A percentile compares a stretch with the other conserved stretches of the same genome.
phyloP scores from a whole-genome alignment of 1,284 basidiomycete species.

The Apiotrichum porosum region DNA sequence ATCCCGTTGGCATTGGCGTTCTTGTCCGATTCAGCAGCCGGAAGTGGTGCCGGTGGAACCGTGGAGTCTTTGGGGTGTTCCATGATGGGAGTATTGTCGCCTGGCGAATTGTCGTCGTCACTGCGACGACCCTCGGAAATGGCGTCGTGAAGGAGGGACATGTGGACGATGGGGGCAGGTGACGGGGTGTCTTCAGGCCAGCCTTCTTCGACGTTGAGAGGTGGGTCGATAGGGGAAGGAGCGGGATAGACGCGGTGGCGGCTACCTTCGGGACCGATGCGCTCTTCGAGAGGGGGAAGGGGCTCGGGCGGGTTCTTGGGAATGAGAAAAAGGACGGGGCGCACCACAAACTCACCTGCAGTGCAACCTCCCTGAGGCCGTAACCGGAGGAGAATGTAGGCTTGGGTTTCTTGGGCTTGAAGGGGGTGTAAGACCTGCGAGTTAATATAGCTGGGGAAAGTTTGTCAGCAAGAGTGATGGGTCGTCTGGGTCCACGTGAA shows the following conservation, averaged over 20 bases:
- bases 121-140: not conserved
- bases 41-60: not conserved
- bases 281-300: conserved; percentile 23
- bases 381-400: conserved; percentile 26
- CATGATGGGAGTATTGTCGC: no score
- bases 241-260: conserved; percentile 35
- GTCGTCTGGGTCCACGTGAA: no score
- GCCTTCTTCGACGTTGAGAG: conserved; percentile 27
- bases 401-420: not conserved
- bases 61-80: no score
- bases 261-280: conserved; percentile 15
- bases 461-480: no score
- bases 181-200: conserved; percentile 20
- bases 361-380: conserved; percentile 5
- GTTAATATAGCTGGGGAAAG: no score
- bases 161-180: not conserved
- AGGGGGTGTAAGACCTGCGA: no score
- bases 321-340: not conserved
- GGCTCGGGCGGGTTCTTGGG: not conserved
- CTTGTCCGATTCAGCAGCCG: no score
- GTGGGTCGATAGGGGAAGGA: conserved; percentile 14
- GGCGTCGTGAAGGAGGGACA: not conserved
- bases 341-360: not conserved
- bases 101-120: not conserved
- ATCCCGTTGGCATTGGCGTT: no score